A percentile compares a stretch with the other conserved stretches of the same genome.
phyloP scores from a whole-genome alignment of 257 asterid species.

The Nicotiana paniculata region DNA sequence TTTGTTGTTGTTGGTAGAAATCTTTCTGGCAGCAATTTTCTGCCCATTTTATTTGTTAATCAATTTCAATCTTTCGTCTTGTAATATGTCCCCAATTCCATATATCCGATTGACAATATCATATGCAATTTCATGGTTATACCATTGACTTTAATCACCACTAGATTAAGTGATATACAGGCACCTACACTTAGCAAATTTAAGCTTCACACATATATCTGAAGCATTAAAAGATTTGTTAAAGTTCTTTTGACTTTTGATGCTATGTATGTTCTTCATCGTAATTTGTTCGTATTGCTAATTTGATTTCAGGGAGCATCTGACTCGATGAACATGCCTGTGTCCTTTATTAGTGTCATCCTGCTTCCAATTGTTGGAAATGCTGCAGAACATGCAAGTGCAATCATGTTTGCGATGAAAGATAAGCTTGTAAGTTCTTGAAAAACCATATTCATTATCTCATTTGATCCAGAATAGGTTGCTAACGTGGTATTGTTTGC shows the following conservation, averaged over 20 bases:
- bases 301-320: slow-evolving; percentile 70
- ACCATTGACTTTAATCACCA: too few species aligned
- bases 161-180: too few species aligned
- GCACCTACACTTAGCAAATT: too few species aligned
- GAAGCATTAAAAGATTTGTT: background rate
- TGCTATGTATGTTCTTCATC: background rate
- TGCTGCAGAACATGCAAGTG: slow-evolving; percentile 98
- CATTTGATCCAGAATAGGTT: background rate
- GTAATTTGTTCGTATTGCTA: background rate
- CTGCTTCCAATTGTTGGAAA: slow-evolving; percentile 94
- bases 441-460: background rate
- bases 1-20: too few species aligned
- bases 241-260: background rate
- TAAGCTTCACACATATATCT: background rate
- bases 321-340: slow-evolving; percentile 74
- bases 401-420: slow-evolving; percentile 98
- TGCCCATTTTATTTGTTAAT: too few species aligned
- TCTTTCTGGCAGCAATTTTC: too few species aligned
- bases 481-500: slow-evolving; percentile 5
- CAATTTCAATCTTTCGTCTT: too few species aligned
- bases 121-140: too few species aligned
- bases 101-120: too few species aligned
- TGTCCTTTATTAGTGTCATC: slow-evolving; percentile 83
- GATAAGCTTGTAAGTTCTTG: slow-evolving; percentile 42
- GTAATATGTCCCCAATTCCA: too few species aligned